Percentiles rank a stretch among this genome's conserved stretches.
These are phyloP conservation scores for Chaetomium sp. DNA, from an alignment of 2,329 filamentous ascomycete species.

Conservation along the genomic window DNA sequence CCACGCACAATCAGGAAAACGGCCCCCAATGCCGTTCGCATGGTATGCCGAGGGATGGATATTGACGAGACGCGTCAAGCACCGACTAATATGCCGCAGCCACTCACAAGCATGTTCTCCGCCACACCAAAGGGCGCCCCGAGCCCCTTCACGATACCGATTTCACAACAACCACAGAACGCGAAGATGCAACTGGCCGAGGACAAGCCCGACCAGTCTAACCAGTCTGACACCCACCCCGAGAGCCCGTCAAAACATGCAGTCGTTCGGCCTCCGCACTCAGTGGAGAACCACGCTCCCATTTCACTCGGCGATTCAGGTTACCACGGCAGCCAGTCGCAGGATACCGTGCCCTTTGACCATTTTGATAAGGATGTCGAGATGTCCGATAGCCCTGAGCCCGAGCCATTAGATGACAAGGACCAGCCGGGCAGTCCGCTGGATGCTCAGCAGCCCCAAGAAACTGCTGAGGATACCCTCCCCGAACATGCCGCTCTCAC, in stretches of 20 bases:
- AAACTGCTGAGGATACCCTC: too few relatives aligned
- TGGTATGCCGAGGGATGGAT: conserved; percentile 44
- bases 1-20: conserved; percentile 63
- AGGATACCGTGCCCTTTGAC: conserved; percentile 42
- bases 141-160: conserved; percentile 47
- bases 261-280: conserved; percentile 28
- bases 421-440: conserved; percentile 28
- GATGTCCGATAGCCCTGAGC: conserved; percentile 18
- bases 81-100: conserved; percentile 34
- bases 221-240: conserved; percentile 25
- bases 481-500: neutral
- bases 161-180: conserved; percentile 43
- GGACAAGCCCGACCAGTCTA: conserved; percentile 33
- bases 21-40: conserved; percentile 51
- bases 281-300: conserved; percentile 20
- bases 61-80: conserved; percentile 2
- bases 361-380: conserved; percentile 29
- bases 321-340: conserved; percentile 62
- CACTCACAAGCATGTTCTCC: conserved; percentile 53
- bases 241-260: conserved; percentile 30
- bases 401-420: conserved; percentile 14
- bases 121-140: conserved; percentile 48
- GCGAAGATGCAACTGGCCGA: conserved; percentile 55
- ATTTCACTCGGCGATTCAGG: conserved; percentile 55
- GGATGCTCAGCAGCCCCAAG: too few relatives aligned